These are phyloP conservation scores for Xylariales sp. DNA, from an alignment of 2,329 filamentous ascomycete genomes.

Conservation along the genomic window DNA sequence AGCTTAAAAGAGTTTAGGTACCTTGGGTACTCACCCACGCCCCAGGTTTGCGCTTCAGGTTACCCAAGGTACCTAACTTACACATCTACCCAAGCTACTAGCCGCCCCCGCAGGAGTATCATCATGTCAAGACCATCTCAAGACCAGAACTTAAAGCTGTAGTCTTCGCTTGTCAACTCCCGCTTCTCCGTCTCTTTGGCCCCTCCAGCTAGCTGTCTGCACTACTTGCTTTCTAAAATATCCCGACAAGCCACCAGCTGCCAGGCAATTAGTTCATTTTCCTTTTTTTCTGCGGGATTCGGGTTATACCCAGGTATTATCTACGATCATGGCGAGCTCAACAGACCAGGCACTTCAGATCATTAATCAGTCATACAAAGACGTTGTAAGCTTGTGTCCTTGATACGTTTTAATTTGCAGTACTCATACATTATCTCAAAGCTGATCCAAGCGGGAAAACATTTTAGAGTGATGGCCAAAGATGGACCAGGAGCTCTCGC, in stretches of 20 bases:
- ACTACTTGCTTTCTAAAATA: background rate
- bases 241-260: background rate
- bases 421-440: conserved; percentile 46
- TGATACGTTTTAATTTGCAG: background rate
- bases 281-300: background rate
- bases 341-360: conserved; percentile 57
- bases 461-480: conserved; percentile 61
- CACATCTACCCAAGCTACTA: no score
- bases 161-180: background rate
- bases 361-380: conserved; percentile 66
- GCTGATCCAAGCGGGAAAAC: conserved; percentile 70
- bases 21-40: background rate
- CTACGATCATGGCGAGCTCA: conserved; percentile 48
- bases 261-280: background rate
- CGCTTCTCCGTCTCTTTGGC: background rate
- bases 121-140: background rate
- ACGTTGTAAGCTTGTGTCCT: conserved; percentile 58
- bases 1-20: background rate
- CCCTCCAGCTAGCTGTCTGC: background rate
- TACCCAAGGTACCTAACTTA: background rate
- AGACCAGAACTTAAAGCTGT: conserved; percentile 4
- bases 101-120: no score
- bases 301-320: conserved; percentile 7
- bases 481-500: conserved; percentile 57
- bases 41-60: background rate